A percentile compares a stretch with the other conserved stretches of the same genome.
phyloP scores from a whole-genome alignment of 2,329 filamentous ascomycete genomes.

The Fusarium beomiforme region DNA sequence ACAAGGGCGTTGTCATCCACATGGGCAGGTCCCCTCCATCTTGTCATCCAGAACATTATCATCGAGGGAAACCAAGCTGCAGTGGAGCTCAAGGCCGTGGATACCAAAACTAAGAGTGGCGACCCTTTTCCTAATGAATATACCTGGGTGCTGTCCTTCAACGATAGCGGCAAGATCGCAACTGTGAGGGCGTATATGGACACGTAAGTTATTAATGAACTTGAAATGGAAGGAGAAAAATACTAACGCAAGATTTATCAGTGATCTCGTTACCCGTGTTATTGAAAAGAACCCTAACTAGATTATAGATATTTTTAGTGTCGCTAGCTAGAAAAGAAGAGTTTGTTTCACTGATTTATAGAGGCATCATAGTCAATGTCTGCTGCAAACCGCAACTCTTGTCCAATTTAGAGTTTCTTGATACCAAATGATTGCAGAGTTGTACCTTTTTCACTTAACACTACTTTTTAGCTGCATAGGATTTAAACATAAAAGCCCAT shows the following conservation, averaged over 20 bases:
- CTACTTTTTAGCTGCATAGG: too few species aligned
- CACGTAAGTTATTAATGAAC: not conserved
- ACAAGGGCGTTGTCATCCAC: not conserved
- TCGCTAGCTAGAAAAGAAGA: not conserved
- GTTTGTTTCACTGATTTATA: rapidly evolving
- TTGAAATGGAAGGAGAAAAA: not conserved
- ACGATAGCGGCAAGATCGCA: not conserved
- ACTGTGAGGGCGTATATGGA: not conserved
- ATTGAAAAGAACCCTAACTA: conserved; percentile 1
- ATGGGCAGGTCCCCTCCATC: not conserved
- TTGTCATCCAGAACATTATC: not conserved
- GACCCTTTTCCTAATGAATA: not conserved
- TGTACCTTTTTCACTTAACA: too few species aligned
- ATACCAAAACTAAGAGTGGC: not conserved
- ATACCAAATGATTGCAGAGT: not conserved
- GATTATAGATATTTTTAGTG: not conserved
- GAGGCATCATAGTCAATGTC: not conserved
- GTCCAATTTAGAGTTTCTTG: too few species aligned
- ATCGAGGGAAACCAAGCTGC: not conserved
- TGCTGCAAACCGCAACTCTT: not conserved
- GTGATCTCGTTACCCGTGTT: not conserved
- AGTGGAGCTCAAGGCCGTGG: not conserved
- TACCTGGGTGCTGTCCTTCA: not conserved
- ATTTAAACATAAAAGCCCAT: too few species aligned
- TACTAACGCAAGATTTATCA: rapidly evolving